Evolutionary conservation across 768 basidiomycete genomes (phyloP), one percentile per base, ranked within the genome.

Genomic region (button mushroom (Agaricus bisporus)): DNA sequence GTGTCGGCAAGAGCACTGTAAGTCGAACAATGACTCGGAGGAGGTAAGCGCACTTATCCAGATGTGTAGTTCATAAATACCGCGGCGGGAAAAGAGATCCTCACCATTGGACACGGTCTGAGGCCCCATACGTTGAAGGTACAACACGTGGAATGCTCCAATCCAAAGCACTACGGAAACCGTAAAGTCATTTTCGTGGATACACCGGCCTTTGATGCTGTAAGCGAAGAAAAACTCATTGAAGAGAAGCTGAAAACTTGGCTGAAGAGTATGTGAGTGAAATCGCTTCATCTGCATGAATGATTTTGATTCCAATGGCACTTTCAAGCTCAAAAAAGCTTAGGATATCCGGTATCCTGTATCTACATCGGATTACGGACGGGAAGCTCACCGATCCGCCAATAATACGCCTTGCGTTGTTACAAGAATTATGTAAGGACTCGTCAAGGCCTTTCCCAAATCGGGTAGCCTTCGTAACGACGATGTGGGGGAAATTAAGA

Each of bases 331-430:
- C 55, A 20, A 42, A 41, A 48, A 52, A 51, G 17, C 48, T 54
- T 38, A 47, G 12, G 35, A 54, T 59, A n/a, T 42, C 29, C 4
- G 58, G 56, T 11, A 57, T 59, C 15, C 48, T 59, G 9, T 59
- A 59, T 20, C 58, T 59, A 14, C 49, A 57, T 29, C 49, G 50
- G 4, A 59, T 56, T 20, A 56, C 58, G 41, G 55, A 59, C 29
- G 45, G 42, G 37, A 56, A 48, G 22, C 49, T 59, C 44, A 51
- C 58, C 1, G 58, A 59, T 20, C 58, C 52, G 14, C 58, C 52
- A 2, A 41, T 48, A 14, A 37, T 44, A 10, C 55, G 47, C 28
- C 44, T 56, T n/a, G 39, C 46, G 10, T 41, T 54, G 39, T 47
- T 59, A 25, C 44, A 51, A 36, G 46, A 42, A 8, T 25, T 59